Evolutionary conservation across 495 filamentous ascomycete species (phyloP), one percentile per base, ranked within the genome.

Genomic region (Corynascus novoguineensis): DNA sequence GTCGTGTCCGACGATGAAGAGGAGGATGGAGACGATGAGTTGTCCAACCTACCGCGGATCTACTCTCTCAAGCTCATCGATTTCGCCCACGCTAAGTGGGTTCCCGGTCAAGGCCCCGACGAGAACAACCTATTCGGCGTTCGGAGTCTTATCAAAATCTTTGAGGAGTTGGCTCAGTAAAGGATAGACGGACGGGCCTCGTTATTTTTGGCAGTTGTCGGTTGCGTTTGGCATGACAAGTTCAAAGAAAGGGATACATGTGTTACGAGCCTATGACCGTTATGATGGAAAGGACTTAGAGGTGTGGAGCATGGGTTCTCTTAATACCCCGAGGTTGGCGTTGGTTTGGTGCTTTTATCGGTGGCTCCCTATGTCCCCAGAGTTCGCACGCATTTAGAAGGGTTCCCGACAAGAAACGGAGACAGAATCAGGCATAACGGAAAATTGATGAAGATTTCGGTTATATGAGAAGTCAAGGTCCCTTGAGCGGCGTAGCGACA

Each of bases 1-100:
- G 48, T 49, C 45, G 27, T 78, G 0, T 70, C 75, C 0, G 83
- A 80, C 0, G 75, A 78, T 3, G 81, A 84, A 1, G 82, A 80
- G 2, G 83, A 86, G 0, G 85, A 86, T 1, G 87, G 87, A 0
- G 86, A 86, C 0, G 86, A 87, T 0, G 86, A 83, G 14, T 75
- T 87, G 46, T 77, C 82, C 5, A 75, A 77, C n/a, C 68, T 81
- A 19, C 89, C 89, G 0, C 84, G 84, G 62, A 84, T 95, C 21
- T 89, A 88, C 66, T 81, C 81, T 32, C 77, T 96, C 53, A 93
- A 95, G 66, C 73, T 98, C 61, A 97, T 98, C 59, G 93, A 98
- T 71, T 98, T 98, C 75, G 93, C 93, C 21, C 93, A 98, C 73
- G 92, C 93, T 19, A 71, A 75, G 27, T 98, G 89, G 88, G 85